Base-by-base conservation (phyloP, 306 rosid genomes). In the Malus domestica region DNA sequence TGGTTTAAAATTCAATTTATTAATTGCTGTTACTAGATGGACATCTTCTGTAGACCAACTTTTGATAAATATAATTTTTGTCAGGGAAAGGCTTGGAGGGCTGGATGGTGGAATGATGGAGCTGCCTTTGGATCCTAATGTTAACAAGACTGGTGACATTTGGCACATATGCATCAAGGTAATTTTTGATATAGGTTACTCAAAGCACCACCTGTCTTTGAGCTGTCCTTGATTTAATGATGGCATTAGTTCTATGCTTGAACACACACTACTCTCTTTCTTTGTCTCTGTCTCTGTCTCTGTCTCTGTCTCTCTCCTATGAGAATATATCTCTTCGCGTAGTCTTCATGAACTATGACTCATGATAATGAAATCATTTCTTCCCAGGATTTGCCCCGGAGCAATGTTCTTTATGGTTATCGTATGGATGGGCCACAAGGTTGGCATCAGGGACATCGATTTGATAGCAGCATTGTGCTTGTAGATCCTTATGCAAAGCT, bases 131-230 rank as follows among this genome's bases (percentile, higher is more conserved):
- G 93, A 95, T 87, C 96, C 88, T 79, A 76, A 72, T 66, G 75
- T 76, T 81, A 92, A 95, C 81, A 95, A 87, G 88, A 95, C 99
- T 11, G 97, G 96, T 80, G 97, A 95, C 81, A 81, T 92, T 76
- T 95, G 99, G 99, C 99, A 95, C 87, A 86, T 95, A 62, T 81
- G 91, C 76, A 62, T 95, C 59, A 85, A 92, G 97, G 97, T 95
- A 88, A 25, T n/a, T 4, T 73, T 74, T 78, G 75, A 68, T 54
- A 68, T 60, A 70, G 69, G 67, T 69, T 81, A 83, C 85, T 64
- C 35, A 32, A 71, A 71, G 46, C 51, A n/a, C 46, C 7, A 22
- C 51, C 54, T 45, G 60, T 67, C 80, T 45, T 29, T 42, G 76
- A 49, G 68, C 16, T 61, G 27, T 76, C 74, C 57, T 80, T 67